Percentiles rank a stretch among this genome's conserved stretches.
Evolutionary conservation across 2,329 filamentous ascomycete genomes (phyloP).

Genomic region (Meredithiella fracta): DNA sequence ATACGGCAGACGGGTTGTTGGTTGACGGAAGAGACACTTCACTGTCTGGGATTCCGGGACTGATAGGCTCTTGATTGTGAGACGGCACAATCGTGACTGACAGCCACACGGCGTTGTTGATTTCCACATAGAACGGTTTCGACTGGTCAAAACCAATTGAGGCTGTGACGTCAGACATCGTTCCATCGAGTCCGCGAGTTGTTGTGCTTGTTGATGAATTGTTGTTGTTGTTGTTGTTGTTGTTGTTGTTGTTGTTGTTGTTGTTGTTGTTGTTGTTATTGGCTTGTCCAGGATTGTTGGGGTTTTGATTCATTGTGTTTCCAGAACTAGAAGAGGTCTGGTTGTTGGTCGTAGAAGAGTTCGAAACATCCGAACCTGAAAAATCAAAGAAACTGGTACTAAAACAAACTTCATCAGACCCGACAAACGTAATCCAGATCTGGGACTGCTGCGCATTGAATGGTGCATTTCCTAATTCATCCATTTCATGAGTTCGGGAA

Average conservation of each 20-base stretch:
- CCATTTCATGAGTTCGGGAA: conserved; percentile 58
- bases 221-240: conserved; percentile 11
- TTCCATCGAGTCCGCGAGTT: background rate
- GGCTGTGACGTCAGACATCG: too few relatives aligned
- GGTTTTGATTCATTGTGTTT: background rate
- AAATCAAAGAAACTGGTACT: conserved; percentile 49
- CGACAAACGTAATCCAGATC: conserved; percentile 69
- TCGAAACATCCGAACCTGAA: background rate
- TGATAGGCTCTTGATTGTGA: conserved; percentile 17
- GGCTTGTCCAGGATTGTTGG: background rate
- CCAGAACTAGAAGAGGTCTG: conserved; percentile 15
- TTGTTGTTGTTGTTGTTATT: conserved; percentile 22
- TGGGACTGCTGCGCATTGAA: conserved; percentile 54
- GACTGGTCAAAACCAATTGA: conserved; percentile 34
- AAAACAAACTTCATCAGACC: conserved; percentile 62
- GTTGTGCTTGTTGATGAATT: background rate
- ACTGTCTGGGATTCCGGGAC: conserved; percentile 2
- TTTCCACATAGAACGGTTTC: conserved; percentile 63
- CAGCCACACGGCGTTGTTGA: conserved; percentile 68
- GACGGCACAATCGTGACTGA: conserved; percentile 52
- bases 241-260: conserved; percentile 22
- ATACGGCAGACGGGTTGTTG: conserved; percentile 17
- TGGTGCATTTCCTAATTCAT: conserved; percentile 60
- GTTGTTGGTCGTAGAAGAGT: conserved; percentile 18
- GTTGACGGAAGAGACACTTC: conserved; percentile 12